Base-by-base conservation (phyloP, 352 stramenopile species). In the Pseudoperonospora humuli region DNA sequence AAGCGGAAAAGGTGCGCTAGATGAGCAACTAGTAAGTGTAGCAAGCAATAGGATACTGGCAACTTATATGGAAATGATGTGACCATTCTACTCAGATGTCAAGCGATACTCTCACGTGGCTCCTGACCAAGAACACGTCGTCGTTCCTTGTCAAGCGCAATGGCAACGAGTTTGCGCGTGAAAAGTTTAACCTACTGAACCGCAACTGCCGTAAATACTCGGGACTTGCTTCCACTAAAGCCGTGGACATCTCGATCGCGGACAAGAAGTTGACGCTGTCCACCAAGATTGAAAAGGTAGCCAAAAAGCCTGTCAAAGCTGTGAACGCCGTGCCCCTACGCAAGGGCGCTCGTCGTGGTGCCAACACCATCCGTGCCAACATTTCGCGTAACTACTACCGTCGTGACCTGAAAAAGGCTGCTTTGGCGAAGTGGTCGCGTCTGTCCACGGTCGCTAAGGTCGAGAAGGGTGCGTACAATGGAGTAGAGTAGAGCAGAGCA, bases 181-280 rank as follows among this genome's bases (percentile, higher is more conserved):
- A 98, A 70, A 90, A 88, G 69, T 96, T 94, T 62, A 99, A 99
- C 83, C 62, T 98, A 54, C 78, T 85, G 66, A 97, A 91, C 68
- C 61, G 84, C 48, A 97, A 97, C 67, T 92, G 70, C 58, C 93
- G 87, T 86, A 98, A 98, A 85, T 98, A 97, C 72, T 97, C 87
- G 45, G 94, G 90, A 50, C 37, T 99, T 48, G 91, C 93, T 48
- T 95, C 94, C 61, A 63, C 55, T 54, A 98, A 98, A 78, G 86
- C 82, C 19, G 81, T 96, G 36, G 87, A 96, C 68, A 80, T 98
- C 37, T 76, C 75, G 57, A 46, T 93, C 24, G 62, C 63, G n/a
- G 76, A 93, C 69, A 89, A 87, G 73, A 93, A 93, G 75, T 55
- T 93, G 45, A 77, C 70, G 29, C 52, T 93, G 34, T 80, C 81